phyloP scores from a whole-genome alignment of 108 stramenopile genomes.

The Fragilaria crotonensis region DNA sequence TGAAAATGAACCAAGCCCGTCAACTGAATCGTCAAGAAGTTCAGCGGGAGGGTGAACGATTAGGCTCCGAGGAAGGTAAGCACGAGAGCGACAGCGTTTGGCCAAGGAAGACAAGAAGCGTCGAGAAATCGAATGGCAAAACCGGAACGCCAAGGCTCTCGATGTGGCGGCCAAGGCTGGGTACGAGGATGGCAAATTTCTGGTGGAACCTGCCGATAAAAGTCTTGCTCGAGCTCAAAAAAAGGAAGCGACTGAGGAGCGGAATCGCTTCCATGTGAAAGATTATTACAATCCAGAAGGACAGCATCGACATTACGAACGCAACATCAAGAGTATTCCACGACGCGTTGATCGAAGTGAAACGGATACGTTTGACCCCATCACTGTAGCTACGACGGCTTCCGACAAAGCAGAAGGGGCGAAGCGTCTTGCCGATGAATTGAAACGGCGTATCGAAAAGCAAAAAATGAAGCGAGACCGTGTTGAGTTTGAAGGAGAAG shows the following conservation, averaged over 20 bases:
- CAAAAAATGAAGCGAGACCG: constrained; percentile 47
- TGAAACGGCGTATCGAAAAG: constrained; percentile 78
- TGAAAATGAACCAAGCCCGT: constrained; percentile 86
- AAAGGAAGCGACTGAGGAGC: constrained; percentile 15
- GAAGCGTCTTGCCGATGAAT: constrained; percentile 63
- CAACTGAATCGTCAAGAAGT: constrained; percentile 77
- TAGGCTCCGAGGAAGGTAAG: constrained; percentile 61
- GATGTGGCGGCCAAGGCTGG: constrained; percentile 19
- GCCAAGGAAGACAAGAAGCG: constrained; percentile 38
- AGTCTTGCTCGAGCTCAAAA: constrained; percentile 22
- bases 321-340: constrained; percentile 51
- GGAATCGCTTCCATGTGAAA: constrained; percentile 26
- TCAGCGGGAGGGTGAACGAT: constrained; percentile 60
- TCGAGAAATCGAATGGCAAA: constrained; percentile 44
- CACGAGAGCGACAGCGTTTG: constrained; percentile 47
- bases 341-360: background rate
- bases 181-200: constrained; percentile 25
- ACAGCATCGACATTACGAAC: constrained; percentile 72
- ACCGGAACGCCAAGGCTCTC: constrained; percentile 22
- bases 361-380: constrained; percentile 58
- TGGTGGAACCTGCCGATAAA: constrained; percentile 31
- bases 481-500: constrained; percentile 56
- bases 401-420: constrained; percentile 45
- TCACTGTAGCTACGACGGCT: constrained; percentile 9
- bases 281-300: constrained; percentile 83